Evolutionary conservation across 129 eudicot species (phyloP), one percentile per base, ranked within the genome.

Genomic region (Heracleum sosnowskyi): DNA sequence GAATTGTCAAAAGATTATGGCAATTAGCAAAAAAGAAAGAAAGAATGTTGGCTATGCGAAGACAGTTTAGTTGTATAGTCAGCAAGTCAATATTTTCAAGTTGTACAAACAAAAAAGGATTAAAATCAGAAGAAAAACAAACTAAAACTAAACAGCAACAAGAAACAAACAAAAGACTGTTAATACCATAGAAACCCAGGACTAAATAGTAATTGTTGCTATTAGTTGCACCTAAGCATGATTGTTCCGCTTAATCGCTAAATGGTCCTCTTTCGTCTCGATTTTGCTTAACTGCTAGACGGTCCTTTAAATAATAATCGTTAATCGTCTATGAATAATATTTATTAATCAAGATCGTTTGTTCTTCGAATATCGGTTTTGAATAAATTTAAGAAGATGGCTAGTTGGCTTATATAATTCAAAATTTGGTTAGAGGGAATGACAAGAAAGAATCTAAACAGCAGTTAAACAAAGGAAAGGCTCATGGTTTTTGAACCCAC

Each of bases 1-100:
- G 40, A 66, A 66, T 1, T 66, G 39, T 66, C 72, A 66, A 66
- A 31, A 66, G 39, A 66, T 31, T 29, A 15, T 28, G 31, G 68
- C 68, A 60, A 34, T 12, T 28, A 66, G 68, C 68, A 60, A 34
- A n/a, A 17, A 31, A 66, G 24, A 66, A 66, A 31, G 40, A 66
- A 33, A 31, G 24, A 15, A 66, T 4, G 72, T 31, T 66, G 24
- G 39, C 24, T 18, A 31, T 66, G 40, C 31, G 10, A 17, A 12
- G 40, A 66, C 28, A 60, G 17, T 60, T 60, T 60, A 60, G 68
- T 60, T 60, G 68, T 60, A 57, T 64, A 66, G 72, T 28, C 72
- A 66, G 36, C 9, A 66, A 5, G 72, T 66, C 72, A 66, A 29
- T 66, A 31, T 7, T 64, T 28, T 66, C 72, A 13, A 33, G 39